phyloP scores from a whole-genome alignment of 805 yeast species.

The Starmera caribaea region DNA sequence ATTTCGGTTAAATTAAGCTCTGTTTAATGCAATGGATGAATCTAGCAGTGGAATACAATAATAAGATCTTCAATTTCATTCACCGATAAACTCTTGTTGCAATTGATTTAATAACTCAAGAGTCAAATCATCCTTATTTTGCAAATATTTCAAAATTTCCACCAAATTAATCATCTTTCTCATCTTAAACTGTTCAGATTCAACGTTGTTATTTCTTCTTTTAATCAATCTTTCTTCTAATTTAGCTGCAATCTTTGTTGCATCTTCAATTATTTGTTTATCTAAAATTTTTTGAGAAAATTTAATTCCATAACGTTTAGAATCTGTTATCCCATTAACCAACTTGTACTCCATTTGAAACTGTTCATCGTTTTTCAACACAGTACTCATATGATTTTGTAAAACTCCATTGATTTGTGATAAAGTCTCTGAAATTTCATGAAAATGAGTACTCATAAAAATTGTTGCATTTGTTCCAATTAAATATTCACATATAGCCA shows the following conservation, averaged over 20 bases:
- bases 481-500: slow-evolving; percentile 32
- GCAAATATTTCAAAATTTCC: slow-evolving; percentile 13
- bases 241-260: slow-evolving; percentile 17
- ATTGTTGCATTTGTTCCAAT: slow-evolving; percentile 20
- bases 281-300: slow-evolving; percentile 20
- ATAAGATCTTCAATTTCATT: not conserved
- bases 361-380: slow-evolving; percentile 6
- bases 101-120: slow-evolving; percentile 11
- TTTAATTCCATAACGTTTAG: slow-evolving; percentile 23
- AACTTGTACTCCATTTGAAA: slow-evolving; percentile 24
- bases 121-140: slow-evolving; percentile 7
- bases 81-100: slow-evolving; percentile 18
- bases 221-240: slow-evolving; percentile 5
- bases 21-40: no score
- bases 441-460: slow-evolving; percentile 36
- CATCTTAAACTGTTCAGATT: not conserved
- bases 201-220: not conserved
- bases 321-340: slow-evolving; percentile 11
- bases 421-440: slow-evolving; percentile 29
- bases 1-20: no score
- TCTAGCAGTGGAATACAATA: no score
- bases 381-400: slow-evolving; percentile 28
- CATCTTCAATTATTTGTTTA: slow-evolving; percentile 16
- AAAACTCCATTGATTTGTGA: slow-evolving; percentile 23
- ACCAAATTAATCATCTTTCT: slow-evolving; percentile 18